Evolutionary conservation across 2,329 filamentous ascomycete species (phyloP), one percentile per base, ranked within the genome.

Genomic region (Cladophialophora yegresii): DNA sequence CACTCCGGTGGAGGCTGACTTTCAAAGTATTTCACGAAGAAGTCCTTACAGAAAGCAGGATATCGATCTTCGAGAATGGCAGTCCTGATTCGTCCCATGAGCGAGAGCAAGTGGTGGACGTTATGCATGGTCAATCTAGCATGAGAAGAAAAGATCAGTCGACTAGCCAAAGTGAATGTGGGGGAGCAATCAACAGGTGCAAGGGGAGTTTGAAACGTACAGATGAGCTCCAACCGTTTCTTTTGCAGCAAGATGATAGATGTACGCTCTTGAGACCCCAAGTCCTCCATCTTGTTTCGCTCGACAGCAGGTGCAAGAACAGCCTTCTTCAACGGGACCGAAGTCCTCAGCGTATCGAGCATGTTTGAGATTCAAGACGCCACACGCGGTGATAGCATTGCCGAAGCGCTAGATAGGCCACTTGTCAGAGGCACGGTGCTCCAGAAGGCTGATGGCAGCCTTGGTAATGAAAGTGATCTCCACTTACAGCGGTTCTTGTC

Each of bases 171-270:
- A n/a, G 16, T 43, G 36, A 43, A 43, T 20, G 36, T n/a, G 36
- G 5, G n/a, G n/a, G 36, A 36, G 22, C 30, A 13, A 12, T n/a
- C 16, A 43, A 43, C 8, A 43, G 59, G 9, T 60, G 28, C 30
- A 40, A 8, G 5, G 36, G 36, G 22, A 57, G 22, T 23, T 36
- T n/a, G 33, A 50, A 43, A 58, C 79, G 71, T 75, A 82, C 75
- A 89, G 73, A 79, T 89, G 87, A 16, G 96, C 95, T 7, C 93
- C 92, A 1, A 91, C 93, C 0, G 95, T 99, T 81, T 99, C 95
- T 79, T 99, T 99, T 30, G 89, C 89, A 0, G 91, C 88, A 69
- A 96, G 87, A 78, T 99, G 95, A 75, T 97, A 88, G 54, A 98
- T 87, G 77, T 92, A 97, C 3, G 95, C 93, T 68, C 90, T 84